phyloP scores from a whole-genome alignment of 768 basidiomycete genomes.

The Lactarius evosmus region DNA sequence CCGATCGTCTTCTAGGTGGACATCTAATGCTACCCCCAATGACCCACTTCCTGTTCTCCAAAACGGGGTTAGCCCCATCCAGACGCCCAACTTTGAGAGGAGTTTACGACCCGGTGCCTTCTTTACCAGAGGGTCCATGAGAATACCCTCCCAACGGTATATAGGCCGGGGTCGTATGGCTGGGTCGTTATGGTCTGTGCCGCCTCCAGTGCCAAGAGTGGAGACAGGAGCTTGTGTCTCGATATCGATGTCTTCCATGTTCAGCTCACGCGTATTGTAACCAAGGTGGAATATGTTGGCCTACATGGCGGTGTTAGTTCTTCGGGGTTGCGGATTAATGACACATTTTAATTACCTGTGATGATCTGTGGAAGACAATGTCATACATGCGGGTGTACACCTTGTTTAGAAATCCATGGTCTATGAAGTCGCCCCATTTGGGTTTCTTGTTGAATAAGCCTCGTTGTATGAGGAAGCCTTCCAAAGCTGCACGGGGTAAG shows the following conservation, averaged over 20 bases:
- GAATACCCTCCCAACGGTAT: constrained; percentile 69
- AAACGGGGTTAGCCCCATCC: constrained; percentile 64
- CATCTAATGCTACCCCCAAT: constrained; percentile 58
- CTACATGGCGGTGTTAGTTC: constrained; percentile 36
- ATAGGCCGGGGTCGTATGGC: constrained; percentile 57
- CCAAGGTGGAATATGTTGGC: constrained; percentile 64
- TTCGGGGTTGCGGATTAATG: background rate
- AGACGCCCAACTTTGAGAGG: constrained; percentile 54
- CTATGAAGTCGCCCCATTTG: constrained; percentile 48
- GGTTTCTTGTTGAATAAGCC: constrained; percentile 51
- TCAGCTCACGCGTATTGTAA: constrained; percentile 45
- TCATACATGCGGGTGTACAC: constrained; percentile 71
- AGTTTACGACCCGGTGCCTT: constrained; percentile 20
- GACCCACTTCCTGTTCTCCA: constrained; percentile 54
- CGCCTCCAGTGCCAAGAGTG: constrained; percentile 62
- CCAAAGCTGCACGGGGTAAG: constrained; percentile 58
- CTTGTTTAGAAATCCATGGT: constrained; percentile 67
- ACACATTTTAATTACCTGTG: constrained; percentile 40
- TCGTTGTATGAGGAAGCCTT: constrained; percentile 59
- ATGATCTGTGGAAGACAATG: constrained; percentile 53
- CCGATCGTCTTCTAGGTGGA: constrained; percentile 51
- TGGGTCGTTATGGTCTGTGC: constrained; percentile 65
- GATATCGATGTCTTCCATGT: constrained; percentile 63
- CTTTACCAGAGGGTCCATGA: constrained; percentile 49
- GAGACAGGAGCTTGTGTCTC: constrained; percentile 50